Conservation (phyloP, 352 stramenopile genomes). For the Globisporangium megalacanthum region DNA sequence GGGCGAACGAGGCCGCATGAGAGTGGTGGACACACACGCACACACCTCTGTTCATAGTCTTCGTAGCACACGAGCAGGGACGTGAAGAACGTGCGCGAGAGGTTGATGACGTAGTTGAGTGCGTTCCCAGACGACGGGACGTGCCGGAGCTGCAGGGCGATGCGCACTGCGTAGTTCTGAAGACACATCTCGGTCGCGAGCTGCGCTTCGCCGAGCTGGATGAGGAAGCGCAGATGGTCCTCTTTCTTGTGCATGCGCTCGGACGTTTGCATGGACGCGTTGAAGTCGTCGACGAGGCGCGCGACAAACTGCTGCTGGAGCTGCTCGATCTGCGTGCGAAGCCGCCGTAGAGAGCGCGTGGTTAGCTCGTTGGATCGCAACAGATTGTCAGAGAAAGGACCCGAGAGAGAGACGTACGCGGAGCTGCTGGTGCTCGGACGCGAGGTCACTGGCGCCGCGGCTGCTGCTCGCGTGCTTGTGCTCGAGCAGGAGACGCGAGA, state of each 20-base stretch:
- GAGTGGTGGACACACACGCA: too few relatives aligned
- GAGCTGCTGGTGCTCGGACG: constrained; percentile 34
- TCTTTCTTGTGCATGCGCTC: constrained; percentile 83
- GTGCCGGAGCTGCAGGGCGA: constrained; percentile 66
- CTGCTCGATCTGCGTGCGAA: constrained; percentile 30
- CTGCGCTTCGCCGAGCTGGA: constrained; percentile 59
- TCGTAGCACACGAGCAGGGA: constrained; percentile 80
- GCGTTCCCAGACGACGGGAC: constrained; percentile 68
- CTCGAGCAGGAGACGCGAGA: constrained; percentile 45
- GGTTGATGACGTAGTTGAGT: constrained; percentile 79
- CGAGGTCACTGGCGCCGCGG: constrained; percentile 28
- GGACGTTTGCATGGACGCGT: constrained; percentile 67
- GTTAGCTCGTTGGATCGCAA: too few relatives aligned
- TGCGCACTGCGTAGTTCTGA: constrained; percentile 75
- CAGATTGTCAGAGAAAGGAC: neutral
- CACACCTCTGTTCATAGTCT: constrained; percentile 67
- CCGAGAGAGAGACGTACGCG: constrained; percentile 21
- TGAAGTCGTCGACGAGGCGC: constrained; percentile 69
- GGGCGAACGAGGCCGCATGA: neutral
- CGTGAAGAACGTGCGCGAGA: constrained; percentile 83
- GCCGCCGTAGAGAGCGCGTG: neutral
- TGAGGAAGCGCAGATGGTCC: constrained; percentile 66
- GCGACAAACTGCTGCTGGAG: constrained; percentile 50
- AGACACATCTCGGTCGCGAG: constrained; percentile 78
- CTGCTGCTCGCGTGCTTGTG: constrained; percentile 24